Conservation (phyloP, 495 filamentous ascomycete species). For the Podospora pseudocomata region DNA sequence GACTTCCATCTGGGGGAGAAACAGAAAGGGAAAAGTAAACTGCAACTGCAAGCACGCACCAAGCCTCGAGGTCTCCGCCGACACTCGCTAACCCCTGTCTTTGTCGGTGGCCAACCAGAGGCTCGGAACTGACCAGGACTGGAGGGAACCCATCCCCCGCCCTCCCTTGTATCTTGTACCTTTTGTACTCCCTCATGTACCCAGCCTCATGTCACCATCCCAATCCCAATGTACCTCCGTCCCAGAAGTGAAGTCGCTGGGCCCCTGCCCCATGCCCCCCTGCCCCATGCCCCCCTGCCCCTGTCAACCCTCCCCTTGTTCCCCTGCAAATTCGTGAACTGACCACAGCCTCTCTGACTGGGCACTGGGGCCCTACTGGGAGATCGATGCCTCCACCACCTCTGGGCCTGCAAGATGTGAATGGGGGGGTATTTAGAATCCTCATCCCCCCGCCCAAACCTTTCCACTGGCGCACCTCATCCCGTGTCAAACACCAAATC, state of each 20-base stretch:
- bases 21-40: background rate
- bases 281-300: slow-evolving; percentile 17
- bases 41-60: slow-evolving; percentile 16
- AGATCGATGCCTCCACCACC: slow-evolving; percentile 36
- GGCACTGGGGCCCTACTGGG: slow-evolving; percentile 24
- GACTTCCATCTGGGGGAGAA: too few species aligned
- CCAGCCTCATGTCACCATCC: slow-evolving; percentile 23
- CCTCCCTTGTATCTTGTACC: slow-evolving; percentile 15
- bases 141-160: slow-evolving; percentile 26
- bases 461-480: slow-evolving; percentile 14
- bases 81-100: slow-evolving; percentile 24
- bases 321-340: slow-evolving; percentile 1
- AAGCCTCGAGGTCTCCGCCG: slow-evolving; percentile 25
- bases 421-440: slow-evolving; percentile 34
- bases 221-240: slow-evolving; percentile 16
- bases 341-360: slow-evolving; percentile 29
- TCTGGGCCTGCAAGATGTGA: slow-evolving; percentile 25
- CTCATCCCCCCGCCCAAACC: slow-evolving; percentile 25
- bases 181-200: slow-evolving; percentile 15
- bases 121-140: slow-evolving; percentile 11
- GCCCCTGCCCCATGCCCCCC: slow-evolving; percentile 10
- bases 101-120: slow-evolving; percentile 23
- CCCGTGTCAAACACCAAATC: slow-evolving; percentile 20
- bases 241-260: slow-evolving; percentile 3
- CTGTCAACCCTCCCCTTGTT: slow-evolving; percentile 6